These are phyloP conservation scores for Suillus lakei DNA, from an alignment of 768 basidiomycete species.

Conservation along the genomic window DNA sequence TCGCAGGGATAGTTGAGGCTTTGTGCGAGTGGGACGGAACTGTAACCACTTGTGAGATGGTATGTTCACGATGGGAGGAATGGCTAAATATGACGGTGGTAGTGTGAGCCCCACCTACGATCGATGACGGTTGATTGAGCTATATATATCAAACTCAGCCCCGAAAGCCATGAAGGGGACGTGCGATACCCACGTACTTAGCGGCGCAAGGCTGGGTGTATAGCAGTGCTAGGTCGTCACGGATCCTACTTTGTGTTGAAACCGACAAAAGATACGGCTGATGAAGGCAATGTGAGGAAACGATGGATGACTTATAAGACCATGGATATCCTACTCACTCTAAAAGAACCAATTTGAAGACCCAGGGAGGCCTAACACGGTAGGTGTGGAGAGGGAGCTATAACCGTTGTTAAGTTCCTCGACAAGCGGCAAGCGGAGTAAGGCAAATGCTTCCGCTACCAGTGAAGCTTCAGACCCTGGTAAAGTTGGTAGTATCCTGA, in stretches of 20 bases:
- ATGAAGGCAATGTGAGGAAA: neutral
- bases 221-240: constrained; percentile 1
- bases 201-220: neutral
- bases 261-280: neutral
- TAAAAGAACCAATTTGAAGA: neutral
- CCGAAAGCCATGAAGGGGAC: neutral
- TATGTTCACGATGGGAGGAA: constrained; percentile 4
- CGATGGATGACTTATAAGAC: too few species aligned
- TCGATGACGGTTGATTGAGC: neutral
- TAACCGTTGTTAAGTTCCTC: constrained; percentile 2
- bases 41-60: neutral
- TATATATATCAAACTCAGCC: neutral
- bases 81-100: constrained; percentile 1
- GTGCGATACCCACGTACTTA: neutral
- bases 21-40: neutral
- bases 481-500: neutral
- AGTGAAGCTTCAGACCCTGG: neutral
- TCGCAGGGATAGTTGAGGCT: neutral
- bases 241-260: neutral
- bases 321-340: neutral
- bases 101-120: neutral
- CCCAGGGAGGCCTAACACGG: neutral
- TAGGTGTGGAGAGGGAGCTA: neutral
- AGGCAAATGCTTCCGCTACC: neutral
- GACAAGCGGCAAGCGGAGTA: neutral